phyloP scores from a whole-genome alignment of 345 rosid species.

The Turnera subulata region DNA sequence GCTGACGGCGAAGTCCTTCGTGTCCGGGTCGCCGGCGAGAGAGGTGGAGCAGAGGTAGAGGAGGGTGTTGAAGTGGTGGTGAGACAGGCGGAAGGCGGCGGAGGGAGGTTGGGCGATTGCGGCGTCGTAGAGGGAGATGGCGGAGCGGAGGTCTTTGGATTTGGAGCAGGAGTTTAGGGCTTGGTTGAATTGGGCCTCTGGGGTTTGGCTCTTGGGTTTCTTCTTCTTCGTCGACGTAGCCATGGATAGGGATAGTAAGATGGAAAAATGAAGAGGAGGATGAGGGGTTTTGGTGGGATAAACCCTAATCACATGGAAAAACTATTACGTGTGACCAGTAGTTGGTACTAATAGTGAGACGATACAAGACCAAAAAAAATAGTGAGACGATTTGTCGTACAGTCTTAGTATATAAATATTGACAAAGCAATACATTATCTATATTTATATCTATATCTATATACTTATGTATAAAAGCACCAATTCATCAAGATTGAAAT shows the following conservation, averaged over 20 bases:
- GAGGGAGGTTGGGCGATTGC: constrained; percentile 33
- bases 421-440: no score
- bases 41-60: constrained; percentile 67
- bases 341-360: no score
- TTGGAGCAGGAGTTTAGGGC: constrained; percentile 62
- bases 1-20: constrained; percentile 25
- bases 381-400: no score
- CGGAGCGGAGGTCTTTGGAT: constrained; percentile 56
- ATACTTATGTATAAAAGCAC: no score
- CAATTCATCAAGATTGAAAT: no score
- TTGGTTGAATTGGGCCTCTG: constrained; percentile 50
- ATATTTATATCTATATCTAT: no score
- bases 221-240: constrained; percentile 32
- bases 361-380: no score
- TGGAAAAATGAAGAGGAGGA: no score
- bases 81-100: constrained; percentile 40
- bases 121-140: constrained; percentile 59
- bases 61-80: constrained; percentile 56
- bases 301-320: no score
- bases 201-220: constrained; percentile 41
- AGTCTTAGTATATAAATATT: no score
- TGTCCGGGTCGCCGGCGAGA: constrained; percentile 22
- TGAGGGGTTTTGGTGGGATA: no score
- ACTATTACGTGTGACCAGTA: no score
- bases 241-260: constrained; percentile 30